These are phyloP conservation scores for Lojkania enalia DNA, from an alignment of 2,329 filamentous ascomycete species.

Conservation along the genomic window DNA sequence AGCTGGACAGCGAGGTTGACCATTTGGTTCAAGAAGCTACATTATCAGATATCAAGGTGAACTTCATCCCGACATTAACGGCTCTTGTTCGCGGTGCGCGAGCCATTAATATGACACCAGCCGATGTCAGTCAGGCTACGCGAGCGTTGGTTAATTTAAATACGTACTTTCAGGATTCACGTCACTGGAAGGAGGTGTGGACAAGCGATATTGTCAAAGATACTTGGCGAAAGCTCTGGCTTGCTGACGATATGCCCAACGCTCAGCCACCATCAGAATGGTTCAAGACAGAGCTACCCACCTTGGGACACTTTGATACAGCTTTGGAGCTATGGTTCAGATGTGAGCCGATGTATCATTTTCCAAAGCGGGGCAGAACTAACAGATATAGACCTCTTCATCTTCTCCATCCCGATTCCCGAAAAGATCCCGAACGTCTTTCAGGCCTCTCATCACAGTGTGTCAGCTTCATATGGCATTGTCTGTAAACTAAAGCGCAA, in stretches of 20 bases:
- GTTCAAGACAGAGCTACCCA: constrained; percentile 52
- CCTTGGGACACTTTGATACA: constrained; percentile 51
- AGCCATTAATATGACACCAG: constrained; percentile 42
- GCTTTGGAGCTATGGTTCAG: constrained; percentile 53
- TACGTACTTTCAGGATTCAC: constrained; percentile 50
- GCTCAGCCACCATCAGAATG: constrained; percentile 48
- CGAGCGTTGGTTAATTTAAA: constrained; percentile 48
- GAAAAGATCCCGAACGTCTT: constrained; percentile 63
- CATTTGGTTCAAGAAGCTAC: constrained; percentile 40
- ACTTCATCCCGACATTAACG: constrained; percentile 47
- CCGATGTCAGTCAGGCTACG: constrained; percentile 48
- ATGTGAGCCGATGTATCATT: constrained; percentile 29
- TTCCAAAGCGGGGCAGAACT: constrained; percentile 5
- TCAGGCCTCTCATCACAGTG: constrained; percentile 65
- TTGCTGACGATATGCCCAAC: constrained; percentile 50
- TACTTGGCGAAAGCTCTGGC: constrained; percentile 52
- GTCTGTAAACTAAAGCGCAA: constrained; percentile 64
- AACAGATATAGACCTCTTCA: constrained; percentile 50
- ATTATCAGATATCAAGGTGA: constrained; percentile 43
- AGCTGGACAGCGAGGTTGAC: constrained; percentile 46
- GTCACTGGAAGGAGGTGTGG: constrained; percentile 54
- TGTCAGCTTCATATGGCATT: constrained; percentile 63
- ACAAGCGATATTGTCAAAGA: constrained; percentile 52
- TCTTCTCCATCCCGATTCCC: constrained; percentile 61
- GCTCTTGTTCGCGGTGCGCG: constrained; percentile 46